Evolutionary conservation across 2,329 filamentous ascomycete species (phyloP).

Genomic region (Exophiala dermatitidis): DNA sequence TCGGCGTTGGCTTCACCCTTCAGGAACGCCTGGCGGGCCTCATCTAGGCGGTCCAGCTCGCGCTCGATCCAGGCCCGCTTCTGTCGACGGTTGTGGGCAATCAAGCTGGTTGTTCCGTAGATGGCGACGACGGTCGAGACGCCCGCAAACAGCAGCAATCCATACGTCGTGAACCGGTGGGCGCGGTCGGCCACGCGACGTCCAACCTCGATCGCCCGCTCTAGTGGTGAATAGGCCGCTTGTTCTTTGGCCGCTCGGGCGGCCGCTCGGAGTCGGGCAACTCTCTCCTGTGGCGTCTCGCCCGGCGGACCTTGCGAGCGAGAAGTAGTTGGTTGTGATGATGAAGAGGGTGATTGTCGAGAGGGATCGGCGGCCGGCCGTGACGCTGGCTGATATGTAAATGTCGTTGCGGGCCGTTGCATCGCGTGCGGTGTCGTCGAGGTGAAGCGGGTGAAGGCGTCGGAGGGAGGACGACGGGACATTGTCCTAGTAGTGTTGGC

Average conservation of each 20-base stretch:
- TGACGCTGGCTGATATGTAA: conserved; percentile 28
- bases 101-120: conserved; percentile 59
- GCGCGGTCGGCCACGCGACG: conserved; percentile 53
- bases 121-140: conserved; percentile 54
- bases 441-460: conserved; percentile 45
- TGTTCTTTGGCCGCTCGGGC: conserved; percentile 60
- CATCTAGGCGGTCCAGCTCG: conserved; percentile 37
- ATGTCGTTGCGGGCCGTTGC: conserved; percentile 33
- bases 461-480: conserved; percentile 38
- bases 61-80: conserved; percentile 54
- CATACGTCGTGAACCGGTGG: conserved; percentile 54
- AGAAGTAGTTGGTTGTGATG: conserved; percentile 12
- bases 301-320: conserved; percentile 19
- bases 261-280: conserved; percentile 60
- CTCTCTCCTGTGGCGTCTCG: conserved; percentile 64
- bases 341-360: conserved; percentile 17
- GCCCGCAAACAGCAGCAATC: conserved; percentile 54
- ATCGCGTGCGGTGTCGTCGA: conserved; percentile 45
- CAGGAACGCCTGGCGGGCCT: conserved; percentile 38
- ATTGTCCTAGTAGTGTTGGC: conserved; percentile 8
- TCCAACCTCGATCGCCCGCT: conserved; percentile 48
- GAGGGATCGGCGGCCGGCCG: conserved; percentile 3
- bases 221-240: conserved; percentile 50
- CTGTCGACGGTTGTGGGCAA: conserved; percentile 61
- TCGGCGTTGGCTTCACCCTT: conserved; percentile 36